Conservation (phyloP, 2,329 filamentous ascomycete species). For the Alternaria alternata region DNA sequence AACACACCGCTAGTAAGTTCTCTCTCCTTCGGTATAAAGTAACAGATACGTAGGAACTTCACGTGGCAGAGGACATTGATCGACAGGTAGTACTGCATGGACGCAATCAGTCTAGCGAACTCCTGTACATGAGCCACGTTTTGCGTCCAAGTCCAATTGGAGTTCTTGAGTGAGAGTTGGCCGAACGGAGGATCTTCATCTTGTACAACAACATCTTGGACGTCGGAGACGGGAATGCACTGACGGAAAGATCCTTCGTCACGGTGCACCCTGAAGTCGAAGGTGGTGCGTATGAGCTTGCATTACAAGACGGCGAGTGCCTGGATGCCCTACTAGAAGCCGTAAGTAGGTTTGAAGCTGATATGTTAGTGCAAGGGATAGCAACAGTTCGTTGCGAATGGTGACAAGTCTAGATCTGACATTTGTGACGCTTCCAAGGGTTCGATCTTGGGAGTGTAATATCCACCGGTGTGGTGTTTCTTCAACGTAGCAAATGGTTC, state of each 20-base stretch:
- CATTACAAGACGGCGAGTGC: background rate
- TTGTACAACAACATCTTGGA: conserved; percentile 35
- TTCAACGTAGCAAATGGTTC: background rate
- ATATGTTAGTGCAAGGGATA: no score
- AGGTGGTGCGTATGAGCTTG: conserved; percentile 25
- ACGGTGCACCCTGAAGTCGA: conserved; percentile 21
- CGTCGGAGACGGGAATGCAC: conserved; percentile 39
- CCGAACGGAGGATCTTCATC: conserved; percentile 45
- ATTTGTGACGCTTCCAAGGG: no score
- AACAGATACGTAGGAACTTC: conserved; percentile 35
- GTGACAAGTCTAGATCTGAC: no score
- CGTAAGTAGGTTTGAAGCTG: background rate
- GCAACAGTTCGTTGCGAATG: no score
- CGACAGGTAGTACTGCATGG: conserved; percentile 41
- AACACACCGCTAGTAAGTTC: conserved; percentile 34
- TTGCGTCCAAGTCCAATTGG: conserved; percentile 28
- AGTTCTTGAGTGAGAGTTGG: conserved; percentile 36
- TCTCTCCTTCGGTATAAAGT: conserved; percentile 35
- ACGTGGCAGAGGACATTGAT: conserved; percentile 39
- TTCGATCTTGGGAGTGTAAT: background rate
- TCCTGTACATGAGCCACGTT: conserved; percentile 38
- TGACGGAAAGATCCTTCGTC: conserved; percentile 37
- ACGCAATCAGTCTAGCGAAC: conserved; percentile 19
- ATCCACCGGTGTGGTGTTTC: background rate
- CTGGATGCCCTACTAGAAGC: background rate